Conservation (phyloP, 2,329 filamentous ascomycete species). For the Aspergillus novofumigatus region DNA sequence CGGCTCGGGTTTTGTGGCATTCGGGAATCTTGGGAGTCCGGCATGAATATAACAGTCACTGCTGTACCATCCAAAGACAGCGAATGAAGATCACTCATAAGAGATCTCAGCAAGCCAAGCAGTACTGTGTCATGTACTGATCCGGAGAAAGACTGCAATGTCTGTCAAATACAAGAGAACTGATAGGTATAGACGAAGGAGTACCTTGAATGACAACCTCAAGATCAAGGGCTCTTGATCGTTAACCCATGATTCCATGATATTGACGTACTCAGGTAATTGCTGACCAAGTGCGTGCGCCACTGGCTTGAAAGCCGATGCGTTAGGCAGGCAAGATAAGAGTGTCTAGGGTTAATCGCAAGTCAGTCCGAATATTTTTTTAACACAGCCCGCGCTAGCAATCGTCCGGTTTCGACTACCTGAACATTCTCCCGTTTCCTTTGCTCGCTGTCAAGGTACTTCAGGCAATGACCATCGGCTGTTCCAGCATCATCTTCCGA, state of each 20-base stretch:
- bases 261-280: constrained; percentile 35
- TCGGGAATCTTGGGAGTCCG: constrained; percentile 16
- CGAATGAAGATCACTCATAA: constrained; percentile 45
- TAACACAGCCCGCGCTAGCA: neutral
- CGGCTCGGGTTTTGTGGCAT: neutral
- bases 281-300: constrained; percentile 8
- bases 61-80: constrained; percentile 52
- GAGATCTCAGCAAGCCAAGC: constrained; percentile 39
- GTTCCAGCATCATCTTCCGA: neutral
- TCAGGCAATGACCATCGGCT: neutral
- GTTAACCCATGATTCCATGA: constrained; percentile 28
- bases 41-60: constrained; percentile 54
- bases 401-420: neutral
- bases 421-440: neutral
- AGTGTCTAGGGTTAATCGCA: constrained; percentile 9
- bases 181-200: neutral
- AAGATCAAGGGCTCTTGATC: constrained; percentile 18
- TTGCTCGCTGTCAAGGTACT: neutral
- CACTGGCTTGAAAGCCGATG: constrained; percentile 14
- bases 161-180: constrained; percentile 14
- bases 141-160: constrained; percentile 11
- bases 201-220: constrained; percentile 34
- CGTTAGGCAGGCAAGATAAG: constrained; percentile 19
- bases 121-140: constrained; percentile 29
- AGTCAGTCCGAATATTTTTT: neutral